Evolutionary conservation across 1,284 basidiomycete species (phyloP), one percentile per base, ranked within the genome.

Genomic region (Trametes sp.): DNA sequence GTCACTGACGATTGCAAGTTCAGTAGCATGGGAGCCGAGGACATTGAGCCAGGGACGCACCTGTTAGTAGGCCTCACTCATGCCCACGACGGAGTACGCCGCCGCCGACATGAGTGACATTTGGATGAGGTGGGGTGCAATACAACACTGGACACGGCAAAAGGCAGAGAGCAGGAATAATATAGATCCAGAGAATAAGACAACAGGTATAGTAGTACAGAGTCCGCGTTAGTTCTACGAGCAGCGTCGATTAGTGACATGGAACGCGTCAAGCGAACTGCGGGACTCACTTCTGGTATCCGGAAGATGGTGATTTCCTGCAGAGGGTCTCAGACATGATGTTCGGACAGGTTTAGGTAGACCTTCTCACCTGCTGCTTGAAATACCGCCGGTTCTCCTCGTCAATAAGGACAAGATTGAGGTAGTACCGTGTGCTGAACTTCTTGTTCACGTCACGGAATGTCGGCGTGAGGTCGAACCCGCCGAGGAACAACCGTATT

Each of bases 391-490:
- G 82, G 77, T 98, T 98, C 83, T 98, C 97, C 77, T 98, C 96
- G 75, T 99, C 97, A 65, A 98, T 96, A 63, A 98, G 85, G 2
- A 99, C 98, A 38, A 99, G 82, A 75, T 98, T 99, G 69, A 98
- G 86, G 76, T 98, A 99, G 79, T 98, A 99, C 59, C 97, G 84
- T 38, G 94, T 94, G 74, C 92, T 95, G 80, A 99, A 99, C 81
- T 97, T 98, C 85, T 99, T 99, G 86, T 98, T 99, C 69, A 99
- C 95, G 71, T 99, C 97, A 24, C 97, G 87, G 87, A 98, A 99
- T 11, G 97, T 99, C 1, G 98, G 98, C 2, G 97, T 99, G 53
- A 99, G 82, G 77, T 99, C 97, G 75, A 99, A 99, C 2, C 98
- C 98, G 57, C 97, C 98, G 4, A 99, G 85, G 87, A 98, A 99